Evolutionary conservation across 768 basidiomycete species (phyloP).

Genomic region (Leccinum subtestaceum): DNA sequence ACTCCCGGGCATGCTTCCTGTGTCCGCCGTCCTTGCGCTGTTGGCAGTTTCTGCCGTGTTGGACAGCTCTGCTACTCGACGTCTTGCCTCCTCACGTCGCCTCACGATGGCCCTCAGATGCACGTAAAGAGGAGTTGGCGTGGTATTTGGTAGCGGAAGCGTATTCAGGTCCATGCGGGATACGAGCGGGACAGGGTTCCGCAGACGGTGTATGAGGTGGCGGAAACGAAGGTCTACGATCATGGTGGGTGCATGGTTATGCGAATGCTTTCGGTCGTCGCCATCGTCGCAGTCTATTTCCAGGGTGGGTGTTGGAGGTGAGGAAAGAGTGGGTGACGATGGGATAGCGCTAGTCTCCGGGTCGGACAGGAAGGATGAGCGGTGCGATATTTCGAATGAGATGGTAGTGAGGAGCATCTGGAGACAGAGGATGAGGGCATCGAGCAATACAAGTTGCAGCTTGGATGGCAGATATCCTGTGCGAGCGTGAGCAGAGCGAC

Average conservation of each 20-base stretch:
- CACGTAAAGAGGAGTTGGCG: constrained; percentile 48
- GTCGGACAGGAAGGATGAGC: constrained; percentile 39
- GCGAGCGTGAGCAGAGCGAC: constrained; percentile 10
- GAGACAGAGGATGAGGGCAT: constrained; percentile 64
- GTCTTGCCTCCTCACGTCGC: constrained; percentile 43
- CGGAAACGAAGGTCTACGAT: constrained; percentile 63
- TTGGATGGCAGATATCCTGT: constrained; percentile 62
- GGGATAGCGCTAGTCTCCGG: constrained; percentile 38
- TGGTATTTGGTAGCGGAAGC: constrained; percentile 62
- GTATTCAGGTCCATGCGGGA: constrained; percentile 31
- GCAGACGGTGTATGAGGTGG: constrained; percentile 54
- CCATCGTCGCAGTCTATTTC: constrained; percentile 20
- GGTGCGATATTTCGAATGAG: constrained; percentile 56
- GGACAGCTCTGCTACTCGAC: constrained; percentile 27
- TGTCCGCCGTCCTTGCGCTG: constrained; percentile 37
- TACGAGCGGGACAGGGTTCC: constrained; percentile 46
- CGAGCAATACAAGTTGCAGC: constrained; percentile 61
- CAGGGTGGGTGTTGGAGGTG: constrained; percentile 24
- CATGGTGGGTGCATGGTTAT: constrained; percentile 38
- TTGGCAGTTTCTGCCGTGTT: constrained; percentile 23
- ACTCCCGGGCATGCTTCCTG: constrained; percentile 35
- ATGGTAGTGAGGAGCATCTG: constrained; percentile 65
- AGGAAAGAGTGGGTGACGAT: constrained; percentile 23
- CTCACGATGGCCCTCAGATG: constrained; percentile 52
- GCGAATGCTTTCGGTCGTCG: constrained; percentile 19